Percentiles rank a stretch among this genome's conserved stretches.
These are phyloP conservation scores for Ilex paraguariensis DNA, from an alignment of 305 asterid species.

Conservation along the genomic window DNA sequence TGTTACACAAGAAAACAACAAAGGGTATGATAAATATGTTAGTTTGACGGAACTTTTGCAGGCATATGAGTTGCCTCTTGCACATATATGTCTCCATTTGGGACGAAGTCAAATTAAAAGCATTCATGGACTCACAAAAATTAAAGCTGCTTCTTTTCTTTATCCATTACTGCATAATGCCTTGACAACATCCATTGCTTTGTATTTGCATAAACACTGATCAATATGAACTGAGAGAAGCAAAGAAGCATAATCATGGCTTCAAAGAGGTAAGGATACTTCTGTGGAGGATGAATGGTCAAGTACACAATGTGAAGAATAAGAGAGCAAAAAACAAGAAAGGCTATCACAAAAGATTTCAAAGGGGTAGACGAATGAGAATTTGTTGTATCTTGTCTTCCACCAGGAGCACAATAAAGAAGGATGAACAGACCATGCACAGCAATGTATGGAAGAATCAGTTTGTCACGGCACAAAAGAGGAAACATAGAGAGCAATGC, in stretches of 20 bases:
- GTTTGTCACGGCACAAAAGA: slow-evolving; percentile 71
- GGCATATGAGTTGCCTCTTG: too few relatives aligned
- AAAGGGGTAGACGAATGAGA: slow-evolving; percentile 17
- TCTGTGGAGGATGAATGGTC: slow-evolving; percentile 62
- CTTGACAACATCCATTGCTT: slow-evolving; percentile 62
- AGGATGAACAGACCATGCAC: slow-evolving; percentile 64
- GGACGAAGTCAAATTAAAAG: too few relatives aligned
- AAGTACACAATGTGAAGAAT: slow-evolving; percentile 65
- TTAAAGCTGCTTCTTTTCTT: slow-evolving; percentile 55
- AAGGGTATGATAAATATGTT: too few relatives aligned
- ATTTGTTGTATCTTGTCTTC: slow-evolving; percentile 37
- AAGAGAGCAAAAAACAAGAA: slow-evolving; percentile 28
- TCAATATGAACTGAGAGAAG: slow-evolving; percentile 64
- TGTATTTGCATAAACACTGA: slow-evolving; percentile 44
- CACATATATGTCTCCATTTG: too few relatives aligned
- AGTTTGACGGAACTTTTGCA: too few relatives aligned
- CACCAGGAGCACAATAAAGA: slow-evolving; percentile 55
- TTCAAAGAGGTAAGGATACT: slow-evolving; percentile 80
- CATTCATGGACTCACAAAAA: slow-evolving; percentile 5
- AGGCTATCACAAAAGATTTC: slow-evolving; percentile 35
- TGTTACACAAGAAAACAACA: too few relatives aligned
- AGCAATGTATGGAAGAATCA: slow-evolving; percentile 63
- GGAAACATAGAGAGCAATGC: slow-evolving; percentile 90
- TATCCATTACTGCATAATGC: slow-evolving; percentile 22
- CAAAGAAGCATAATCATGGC: slow-evolving; percentile 83